phyloP scores from a whole-genome alignment of 306 rosid genomes.

The Astragalus membranaceus region DNA sequence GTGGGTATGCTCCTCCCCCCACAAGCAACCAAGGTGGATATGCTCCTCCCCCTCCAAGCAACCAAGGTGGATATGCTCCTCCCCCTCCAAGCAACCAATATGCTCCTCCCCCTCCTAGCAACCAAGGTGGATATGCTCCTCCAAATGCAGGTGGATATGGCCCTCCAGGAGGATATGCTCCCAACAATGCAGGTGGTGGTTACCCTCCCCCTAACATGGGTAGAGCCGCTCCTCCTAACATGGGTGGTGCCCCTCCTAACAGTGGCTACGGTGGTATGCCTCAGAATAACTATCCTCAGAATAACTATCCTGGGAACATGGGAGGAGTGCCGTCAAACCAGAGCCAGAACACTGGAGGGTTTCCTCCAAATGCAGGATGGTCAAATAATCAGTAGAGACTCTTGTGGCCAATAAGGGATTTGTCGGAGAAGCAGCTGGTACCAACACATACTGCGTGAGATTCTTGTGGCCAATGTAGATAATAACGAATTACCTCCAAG shows the following conservation, averaged over 20 bases:
- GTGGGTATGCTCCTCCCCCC: slow-evolving; percentile 6
- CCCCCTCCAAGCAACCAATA: not conserved
- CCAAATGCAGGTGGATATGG: slow-evolving; percentile 18
- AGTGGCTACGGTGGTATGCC: slow-evolving; percentile 25
- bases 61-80: slow-evolving; percentile 13
- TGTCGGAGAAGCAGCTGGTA: slow-evolving; percentile 26
- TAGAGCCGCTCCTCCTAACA: slow-evolving; percentile 20
- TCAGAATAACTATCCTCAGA: slow-evolving; percentile 16
- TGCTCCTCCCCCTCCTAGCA: slow-evolving; percentile 15
- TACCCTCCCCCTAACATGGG: slow-evolving; percentile 21
- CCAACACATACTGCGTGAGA: slow-evolving; percentile 26
- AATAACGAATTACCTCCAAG: slow-evolving; percentile 10
- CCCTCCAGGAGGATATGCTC: slow-evolving; percentile 23
- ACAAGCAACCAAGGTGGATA: not conserved
- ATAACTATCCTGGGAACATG: slow-evolving; percentile 13
- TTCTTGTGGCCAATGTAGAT: slow-evolving; percentile 44
- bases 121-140: slow-evolving; percentile 7
- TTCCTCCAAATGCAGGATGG: slow-evolving; percentile 45
- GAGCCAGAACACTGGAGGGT: slow-evolving; percentile 37
- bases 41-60: not conserved
- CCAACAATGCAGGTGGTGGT: slow-evolving; percentile 3
- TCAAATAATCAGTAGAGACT: slow-evolving; percentile 30
- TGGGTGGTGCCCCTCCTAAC: slow-evolving; percentile 19
- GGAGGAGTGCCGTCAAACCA: slow-evolving; percentile 36
- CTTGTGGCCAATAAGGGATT: slow-evolving; percentile 26